phyloP scores from a whole-genome alignment of 2,329 filamentous ascomycete genomes.

The Massarina eburnea region DNA sequence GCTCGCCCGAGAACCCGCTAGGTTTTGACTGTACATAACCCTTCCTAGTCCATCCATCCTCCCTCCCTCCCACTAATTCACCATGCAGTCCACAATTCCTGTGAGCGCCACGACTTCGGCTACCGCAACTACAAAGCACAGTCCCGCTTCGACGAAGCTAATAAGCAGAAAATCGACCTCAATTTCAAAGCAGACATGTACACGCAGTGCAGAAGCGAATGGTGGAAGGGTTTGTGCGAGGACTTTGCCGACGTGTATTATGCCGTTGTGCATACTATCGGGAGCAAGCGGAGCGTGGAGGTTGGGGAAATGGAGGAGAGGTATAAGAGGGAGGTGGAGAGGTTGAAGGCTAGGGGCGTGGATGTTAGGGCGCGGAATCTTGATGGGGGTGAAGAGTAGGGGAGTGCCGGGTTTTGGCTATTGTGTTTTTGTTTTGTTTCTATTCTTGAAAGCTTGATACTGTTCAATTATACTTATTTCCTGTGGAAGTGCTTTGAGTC shows the following conservation, averaged over 20 bases:
- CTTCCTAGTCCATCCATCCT: not conserved
- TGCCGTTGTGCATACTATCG: conserved; percentile 32
- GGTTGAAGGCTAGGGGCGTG: not conserved
- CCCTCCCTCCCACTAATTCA: not conserved
- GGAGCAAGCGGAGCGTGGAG: conserved; percentile 2
- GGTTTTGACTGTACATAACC: conserved; percentile 32
- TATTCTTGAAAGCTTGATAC: too few relatives aligned
- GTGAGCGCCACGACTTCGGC: conserved; percentile 59
- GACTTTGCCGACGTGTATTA: conserved; percentile 38
- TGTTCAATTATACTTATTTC: too few relatives aligned
- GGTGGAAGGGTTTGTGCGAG: conserved; percentile 19
- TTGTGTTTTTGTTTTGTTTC: too few relatives aligned
- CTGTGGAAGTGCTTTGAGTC: too few relatives aligned
- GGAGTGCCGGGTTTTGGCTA: not conserved
- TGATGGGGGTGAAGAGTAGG: not conserved
- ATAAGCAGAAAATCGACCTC: conserved; percentile 51
- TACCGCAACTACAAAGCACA: conserved; percentile 55
- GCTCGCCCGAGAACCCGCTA: conserved; percentile 34
- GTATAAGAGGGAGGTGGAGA: not conserved
- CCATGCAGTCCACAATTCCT: conserved; percentile 20
- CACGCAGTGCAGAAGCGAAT: conserved; percentile 29
- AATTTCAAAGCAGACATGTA: conserved; percentile 51
- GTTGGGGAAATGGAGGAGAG: not conserved
- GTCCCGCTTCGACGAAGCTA: conserved; percentile 45
- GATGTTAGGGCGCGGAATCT: not conserved